Evolutionary conservation across 1,139 yeast genomes (phyloP), one percentile per base, ranked within the genome.

Genomic region (Taphrina wiesneri): DNA sequence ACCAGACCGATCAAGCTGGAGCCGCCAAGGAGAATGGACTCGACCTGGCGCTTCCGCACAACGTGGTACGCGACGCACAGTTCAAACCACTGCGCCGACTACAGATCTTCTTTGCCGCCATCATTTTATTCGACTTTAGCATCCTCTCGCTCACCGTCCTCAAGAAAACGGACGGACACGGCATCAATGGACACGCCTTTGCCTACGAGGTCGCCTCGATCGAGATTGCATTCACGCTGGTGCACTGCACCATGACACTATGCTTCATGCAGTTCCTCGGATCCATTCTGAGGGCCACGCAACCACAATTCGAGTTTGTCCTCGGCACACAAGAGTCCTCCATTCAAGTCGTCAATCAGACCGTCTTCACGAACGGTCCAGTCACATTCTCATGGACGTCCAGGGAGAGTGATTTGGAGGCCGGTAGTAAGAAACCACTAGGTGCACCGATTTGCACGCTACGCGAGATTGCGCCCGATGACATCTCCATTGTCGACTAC

Each of bases 291-390:
- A 9, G 56, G 6, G 17, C 34, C 23, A 30, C 56, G 9, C 56
- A 59, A 49, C 63, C 63, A 9, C 63, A 49, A 25, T 59, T 59
- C 47, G 63, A 59, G 34, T 59, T 59, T 36, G 56, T 59, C 46
- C 28, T 59, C 56, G 28, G 49, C 25, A 21, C n/a, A 4, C 28
- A 3, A 19, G 49, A 45, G 2, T 45, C 49, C 11, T 21, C 49
- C 28, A 21, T n/a, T 3, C 28, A 17, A 9, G 49, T 45, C 49
- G 28, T 45, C 49, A 23, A 23, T 3, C 28, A 45, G 15, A 23
- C 49, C 26, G 26, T 45, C 25, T 45, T 45, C n/a, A 45, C 25
- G n/a, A 21, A 19, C 26, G 49, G 49, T 9, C 49, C 49, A 9
- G 49, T 45, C 49, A 21, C 28, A 1, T 45, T 45, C 28, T 45